Conservation (phyloP, 2,329 filamentous ascomycete genomes). For the Hysterium pulicare region DNA sequence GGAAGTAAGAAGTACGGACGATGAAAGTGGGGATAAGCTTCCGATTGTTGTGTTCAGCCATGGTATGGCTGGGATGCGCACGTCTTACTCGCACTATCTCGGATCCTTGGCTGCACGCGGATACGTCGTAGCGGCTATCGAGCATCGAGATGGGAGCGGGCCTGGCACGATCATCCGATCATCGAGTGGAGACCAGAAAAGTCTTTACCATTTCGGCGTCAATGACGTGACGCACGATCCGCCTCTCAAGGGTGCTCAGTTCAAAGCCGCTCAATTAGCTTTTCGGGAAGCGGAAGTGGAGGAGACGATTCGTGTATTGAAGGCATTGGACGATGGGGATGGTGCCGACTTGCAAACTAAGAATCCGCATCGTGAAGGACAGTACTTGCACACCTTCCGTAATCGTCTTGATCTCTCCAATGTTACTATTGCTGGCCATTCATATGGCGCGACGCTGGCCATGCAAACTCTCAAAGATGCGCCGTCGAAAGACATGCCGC, state of each 20-base stretch:
- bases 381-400: conserved; percentile 49
- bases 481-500: conserved; percentile 42
- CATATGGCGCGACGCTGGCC: conserved; percentile 63
- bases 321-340: conserved; percentile 37
- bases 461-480: conserved; percentile 57
- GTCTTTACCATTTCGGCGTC: conserved; percentile 37
- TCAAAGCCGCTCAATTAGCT: conserved; percentile 42
- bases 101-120: conserved; percentile 46
- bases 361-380: conserved; percentile 51
- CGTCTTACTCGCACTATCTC: conserved; percentile 46
- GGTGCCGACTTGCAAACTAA: conserved; percentile 30
- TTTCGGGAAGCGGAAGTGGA: conserved; percentile 46
- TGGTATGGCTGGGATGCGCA: conserved; percentile 45
- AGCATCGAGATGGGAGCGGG: conserved; percentile 47
- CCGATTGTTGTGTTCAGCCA: conserved; percentile 47
- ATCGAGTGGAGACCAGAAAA: conserved; percentile 27
- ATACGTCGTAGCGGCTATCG: conserved; percentile 45
- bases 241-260: conserved; percentile 31
- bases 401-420: conserved; percentile 54
- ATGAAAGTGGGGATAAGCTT: conserved; percentile 26
- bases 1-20: conserved; percentile 11
- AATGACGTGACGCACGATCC: conserved; percentile 29
- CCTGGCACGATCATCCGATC: conserved; percentile 42
- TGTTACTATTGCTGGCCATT: conserved; percentile 60
- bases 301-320: conserved; percentile 43